phyloP scores from a whole-genome alignment of 192 early-diverging fungal species.

The Globomyces pollinis-pini region DNA sequence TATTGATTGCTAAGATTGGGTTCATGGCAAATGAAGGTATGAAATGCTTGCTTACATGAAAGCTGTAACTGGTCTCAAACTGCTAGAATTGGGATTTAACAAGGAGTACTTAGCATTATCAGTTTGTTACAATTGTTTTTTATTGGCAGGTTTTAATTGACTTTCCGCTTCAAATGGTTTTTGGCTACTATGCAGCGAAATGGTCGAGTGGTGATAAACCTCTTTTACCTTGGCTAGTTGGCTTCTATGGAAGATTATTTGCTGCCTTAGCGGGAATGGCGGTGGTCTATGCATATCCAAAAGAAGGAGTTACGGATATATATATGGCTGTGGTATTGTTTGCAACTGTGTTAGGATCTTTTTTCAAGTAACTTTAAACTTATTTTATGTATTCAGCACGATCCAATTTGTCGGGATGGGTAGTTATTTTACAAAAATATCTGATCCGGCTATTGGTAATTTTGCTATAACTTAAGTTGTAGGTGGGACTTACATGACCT shows the following conservation, averaged over 20 bases:
- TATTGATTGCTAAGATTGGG: slow-evolving; percentile 85
- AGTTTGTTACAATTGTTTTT: slow-evolving; percentile 28
- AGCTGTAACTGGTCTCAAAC: slow-evolving; percentile 85
- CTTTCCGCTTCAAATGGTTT: slow-evolving; percentile 92
- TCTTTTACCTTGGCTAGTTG: slow-evolving; percentile 84
- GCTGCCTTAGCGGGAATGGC: slow-evolving; percentile 78
- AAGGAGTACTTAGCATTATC: slow-evolving; percentile 92
- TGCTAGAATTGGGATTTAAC: slow-evolving; percentile 88
- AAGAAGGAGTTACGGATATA: slow-evolving; percentile 41
- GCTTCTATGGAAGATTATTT: slow-evolving; percentile 75
- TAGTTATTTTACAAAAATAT: slow-evolving; percentile 90
- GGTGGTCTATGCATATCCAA: slow-evolving; percentile 74
- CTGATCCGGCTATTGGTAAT: slow-evolving; percentile 84
- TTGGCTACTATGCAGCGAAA: slow-evolving; percentile 95
- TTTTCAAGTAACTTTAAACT: slow-evolving; percentile 52
- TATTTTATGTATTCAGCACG: too few relatives aligned
- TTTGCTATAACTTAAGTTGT: neutral
- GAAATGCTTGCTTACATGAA: too few relatives aligned
- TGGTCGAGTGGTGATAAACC: slow-evolving; percentile 86
- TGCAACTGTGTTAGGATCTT: slow-evolving; percentile 73
- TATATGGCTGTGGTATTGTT: slow-evolving; percentile 77
- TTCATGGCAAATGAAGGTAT: slow-evolving; percentile 97
- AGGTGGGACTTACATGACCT: slow-evolving; percentile 54
- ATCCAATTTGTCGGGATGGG: slow-evolving; percentile 95
- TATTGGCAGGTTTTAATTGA: slow-evolving; percentile 65